Percentiles rank a stretch among this genome's conserved stretches.
Evolutionary conservation across 768 basidiomycete genomes (phyloP).

Genomic region (Tylopilus rubrobrunneus): DNA sequence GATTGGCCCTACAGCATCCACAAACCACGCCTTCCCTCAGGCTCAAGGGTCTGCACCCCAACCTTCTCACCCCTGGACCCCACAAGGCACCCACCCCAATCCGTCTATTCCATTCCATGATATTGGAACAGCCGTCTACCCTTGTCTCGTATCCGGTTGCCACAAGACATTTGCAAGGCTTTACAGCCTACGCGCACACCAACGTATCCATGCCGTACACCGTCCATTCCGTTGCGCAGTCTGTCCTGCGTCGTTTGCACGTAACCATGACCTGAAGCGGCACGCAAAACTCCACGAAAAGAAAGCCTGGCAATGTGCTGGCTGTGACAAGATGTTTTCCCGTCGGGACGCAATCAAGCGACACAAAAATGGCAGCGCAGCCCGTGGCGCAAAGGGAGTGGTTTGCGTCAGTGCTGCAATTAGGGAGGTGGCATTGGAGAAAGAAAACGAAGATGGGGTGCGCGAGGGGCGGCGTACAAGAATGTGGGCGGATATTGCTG

Average conservation of each 20-base stretch:
- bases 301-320: conserved; percentile 69
- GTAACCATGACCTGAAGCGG: conserved; percentile 79
- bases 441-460: conserved; percentile 33
- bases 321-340: conserved; percentile 72
- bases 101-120: conserved; percentile 36
- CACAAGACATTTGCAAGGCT: conserved; percentile 66
- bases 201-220: conserved; percentile 59
- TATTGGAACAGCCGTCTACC: conserved; percentile 75
- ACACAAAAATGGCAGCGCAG: conserved; percentile 60
- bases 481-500: conserved; percentile 61
- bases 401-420: conserved; percentile 56
- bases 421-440: conserved; percentile 52
- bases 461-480: conserved; percentile 59
- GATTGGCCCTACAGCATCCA: conserved; percentile 44
- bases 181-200: conserved; percentile 67
- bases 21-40: conserved; percentile 22
- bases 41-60: conserved; percentile 32
- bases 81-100: conserved; percentile 19
- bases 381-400: conserved; percentile 47
- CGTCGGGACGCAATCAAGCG: conserved; percentile 77
- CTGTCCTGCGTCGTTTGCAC: conserved; percentile 73
- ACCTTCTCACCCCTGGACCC: conserved; percentile 30
- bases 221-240: conserved; percentile 60
- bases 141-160: conserved; percentile 65
- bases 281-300: conserved; percentile 69